phyloP scores from a whole-genome alignment of 1,139 yeast species.

The Scheffersomyces insectosa region DNA sequence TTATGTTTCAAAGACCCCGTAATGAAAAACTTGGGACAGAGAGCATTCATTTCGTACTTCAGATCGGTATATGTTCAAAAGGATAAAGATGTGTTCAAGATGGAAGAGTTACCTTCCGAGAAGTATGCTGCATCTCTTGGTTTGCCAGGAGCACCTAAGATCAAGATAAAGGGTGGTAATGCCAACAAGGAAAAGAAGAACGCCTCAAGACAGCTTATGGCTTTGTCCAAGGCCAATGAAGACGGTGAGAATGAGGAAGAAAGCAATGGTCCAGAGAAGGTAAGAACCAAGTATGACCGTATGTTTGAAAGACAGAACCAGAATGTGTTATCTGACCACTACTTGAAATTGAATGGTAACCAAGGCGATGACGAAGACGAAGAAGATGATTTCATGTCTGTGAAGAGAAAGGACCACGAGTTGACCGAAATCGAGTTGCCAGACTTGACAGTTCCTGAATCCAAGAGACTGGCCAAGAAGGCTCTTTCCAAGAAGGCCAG shows the following conservation, averaged over 20 bases:
- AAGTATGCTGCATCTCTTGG: conserved; percentile 87
- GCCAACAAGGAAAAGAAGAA: conserved; percentile 73
- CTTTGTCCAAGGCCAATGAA: conserved; percentile 59
- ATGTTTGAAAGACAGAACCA: conserved; percentile 97
- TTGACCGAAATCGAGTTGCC: conserved; percentile 68
- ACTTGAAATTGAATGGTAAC: conserved; percentile 62
- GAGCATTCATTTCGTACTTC: conserved; percentile 90
- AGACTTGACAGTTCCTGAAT: conserved; percentile 58
- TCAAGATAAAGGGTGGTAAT: conserved; percentile 66
- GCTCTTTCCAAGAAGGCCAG: conserved; percentile 86
- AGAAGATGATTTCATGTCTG: conserved; percentile 73
- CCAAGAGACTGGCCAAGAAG: conserved; percentile 84
- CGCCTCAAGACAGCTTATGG: conserved; percentile 67
- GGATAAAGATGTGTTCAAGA: conserved; percentile 81
- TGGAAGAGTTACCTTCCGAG: conserved; percentile 77
- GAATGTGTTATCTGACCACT: conserved; percentile 87
- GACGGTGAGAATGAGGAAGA: conserved; percentile 55
- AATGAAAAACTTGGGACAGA: conserved; percentile 88
- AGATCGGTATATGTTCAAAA: conserved; percentile 83
- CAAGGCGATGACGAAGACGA: conserved; percentile 26
- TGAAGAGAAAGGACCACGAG: conserved; percentile 75
- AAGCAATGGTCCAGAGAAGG: conserved; percentile 41
- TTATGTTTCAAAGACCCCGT: conserved; percentile 90
- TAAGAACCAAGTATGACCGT: conserved; percentile 87
- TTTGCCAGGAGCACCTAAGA: conserved; percentile 93